phyloP scores from a whole-genome alignment of 2,329 filamentous ascomycete genomes.

The Epichloe sp. region DNA sequence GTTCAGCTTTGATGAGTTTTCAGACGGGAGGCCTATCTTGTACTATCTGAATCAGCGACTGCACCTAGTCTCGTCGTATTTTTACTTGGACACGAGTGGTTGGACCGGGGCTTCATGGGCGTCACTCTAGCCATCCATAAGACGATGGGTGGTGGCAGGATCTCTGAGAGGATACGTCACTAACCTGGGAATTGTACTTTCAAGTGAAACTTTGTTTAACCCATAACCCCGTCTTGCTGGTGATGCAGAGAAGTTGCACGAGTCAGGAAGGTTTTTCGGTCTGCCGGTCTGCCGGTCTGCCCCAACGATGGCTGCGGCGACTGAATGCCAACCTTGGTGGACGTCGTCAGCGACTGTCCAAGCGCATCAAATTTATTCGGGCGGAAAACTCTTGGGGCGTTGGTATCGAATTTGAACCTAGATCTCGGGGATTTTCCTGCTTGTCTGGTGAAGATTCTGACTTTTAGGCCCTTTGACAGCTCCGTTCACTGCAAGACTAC shows the following conservation, averaged over 20 bases:
- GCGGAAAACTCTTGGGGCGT: too few relatives aligned
- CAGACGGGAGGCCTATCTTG: not conserved
- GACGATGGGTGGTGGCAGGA: not conserved
- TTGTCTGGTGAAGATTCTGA: not conserved
- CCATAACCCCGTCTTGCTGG: slow-evolving; percentile 1
- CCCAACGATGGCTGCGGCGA: not conserved
- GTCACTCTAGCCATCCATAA: not conserved
- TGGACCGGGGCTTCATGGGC: not conserved
- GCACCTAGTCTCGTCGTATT: not conserved
- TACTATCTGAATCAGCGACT: not conserved
- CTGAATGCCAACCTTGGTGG: not conserved
- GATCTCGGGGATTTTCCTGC: not conserved
- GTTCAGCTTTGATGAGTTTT: not conserved
- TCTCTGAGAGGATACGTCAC: not conserved
- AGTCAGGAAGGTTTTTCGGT: not conserved
- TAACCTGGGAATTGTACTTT: not conserved
- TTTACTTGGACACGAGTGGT: not conserved
- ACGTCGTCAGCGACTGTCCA: not conserved
- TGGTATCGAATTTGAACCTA: not conserved
- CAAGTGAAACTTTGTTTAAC: not conserved
- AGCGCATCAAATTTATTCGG: too few relatives aligned
- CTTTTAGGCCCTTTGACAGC: not conserved
- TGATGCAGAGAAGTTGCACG: not conserved
- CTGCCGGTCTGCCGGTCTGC: too few relatives aligned
- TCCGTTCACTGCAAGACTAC: not conserved